These are phyloP conservation scores for Cyclocybe aegerita DNA, from an alignment of 768 basidiomycete genomes.

Conservation along the genomic window DNA sequence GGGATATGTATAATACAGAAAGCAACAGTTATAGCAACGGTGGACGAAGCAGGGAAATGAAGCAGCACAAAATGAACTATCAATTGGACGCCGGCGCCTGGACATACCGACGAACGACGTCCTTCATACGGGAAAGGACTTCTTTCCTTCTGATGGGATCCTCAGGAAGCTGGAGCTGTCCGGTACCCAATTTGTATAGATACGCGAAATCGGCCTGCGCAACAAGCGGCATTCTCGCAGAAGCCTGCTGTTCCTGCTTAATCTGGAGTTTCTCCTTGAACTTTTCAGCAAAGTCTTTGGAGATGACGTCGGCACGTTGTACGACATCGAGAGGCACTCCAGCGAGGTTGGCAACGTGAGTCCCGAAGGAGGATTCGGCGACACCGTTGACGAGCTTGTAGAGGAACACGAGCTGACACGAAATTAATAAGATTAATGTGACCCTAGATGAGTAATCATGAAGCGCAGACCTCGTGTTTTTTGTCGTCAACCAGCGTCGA, in stretches of 20 bases:
- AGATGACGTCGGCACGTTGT: constrained; percentile 83
- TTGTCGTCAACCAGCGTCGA: constrained; percentile 91
- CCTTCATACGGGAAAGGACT: constrained; percentile 54
- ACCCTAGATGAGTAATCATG: neutral
- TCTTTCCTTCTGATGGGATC: constrained; percentile 53
- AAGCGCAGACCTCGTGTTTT: constrained; percentile 67
- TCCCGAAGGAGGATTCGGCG: constrained; percentile 88
- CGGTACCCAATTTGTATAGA: constrained; percentile 61
- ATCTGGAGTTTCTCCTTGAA: constrained; percentile 80
- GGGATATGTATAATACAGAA: neutral
- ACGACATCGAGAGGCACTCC: constrained; percentile 88
- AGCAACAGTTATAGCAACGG: constrained; percentile 1
- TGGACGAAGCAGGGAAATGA: no score
- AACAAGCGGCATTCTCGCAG: constrained; percentile 67
- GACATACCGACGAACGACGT: constrained; percentile 21
- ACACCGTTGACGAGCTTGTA: constrained; percentile 91
- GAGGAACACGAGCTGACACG: constrained; percentile 77
- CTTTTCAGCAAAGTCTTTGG: constrained; percentile 81
- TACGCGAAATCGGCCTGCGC: constrained; percentile 91
- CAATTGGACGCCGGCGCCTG: neutral
- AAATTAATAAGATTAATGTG: constrained; percentile 5
- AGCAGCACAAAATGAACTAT: constrained; percentile 1
- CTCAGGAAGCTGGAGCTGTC: constrained; percentile 49
- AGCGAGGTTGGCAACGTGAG: constrained; percentile 93
- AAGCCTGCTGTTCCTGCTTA: constrained; percentile 52